phyloP scores from a whole-genome alignment of 1,284 basidiomycete genomes.

The Malassezia nana region DNA sequence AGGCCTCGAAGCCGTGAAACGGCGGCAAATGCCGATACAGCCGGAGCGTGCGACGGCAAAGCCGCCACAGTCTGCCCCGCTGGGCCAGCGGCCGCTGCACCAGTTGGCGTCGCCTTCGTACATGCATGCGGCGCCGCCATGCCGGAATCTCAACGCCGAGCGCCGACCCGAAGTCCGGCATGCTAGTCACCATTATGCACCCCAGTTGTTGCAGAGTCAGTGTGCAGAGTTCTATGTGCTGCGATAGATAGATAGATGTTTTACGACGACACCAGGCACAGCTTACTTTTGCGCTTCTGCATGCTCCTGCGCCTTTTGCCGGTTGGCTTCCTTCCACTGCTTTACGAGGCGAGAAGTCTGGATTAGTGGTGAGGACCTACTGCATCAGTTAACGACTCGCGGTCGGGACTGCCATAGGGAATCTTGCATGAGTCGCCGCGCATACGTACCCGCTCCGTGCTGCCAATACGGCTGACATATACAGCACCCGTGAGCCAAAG shows the following conservation, averaged over 20 bases:
- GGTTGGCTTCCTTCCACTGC: background rate
- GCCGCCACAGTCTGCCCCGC: no score
- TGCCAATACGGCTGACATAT: slow-evolving; percentile 14
- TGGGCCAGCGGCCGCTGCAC: background rate
- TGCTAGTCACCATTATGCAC: background rate
- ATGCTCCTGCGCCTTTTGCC: background rate
- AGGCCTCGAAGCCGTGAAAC: slow-evolving; percentile 5
- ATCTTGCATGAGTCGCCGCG: slow-evolving; percentile 1
- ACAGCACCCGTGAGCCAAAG: slow-evolving; percentile 18
- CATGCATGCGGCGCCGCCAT: background rate
- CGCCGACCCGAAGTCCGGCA: background rate
- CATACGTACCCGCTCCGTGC: slow-evolving; percentile 15
- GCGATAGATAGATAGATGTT: background rate
- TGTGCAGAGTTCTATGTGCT: background rate
- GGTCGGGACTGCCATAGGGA: slow-evolving; percentile 1
- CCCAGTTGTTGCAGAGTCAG: background rate
- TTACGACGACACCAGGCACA: no score
- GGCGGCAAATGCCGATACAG: background rate
- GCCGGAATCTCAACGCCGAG: background rate
- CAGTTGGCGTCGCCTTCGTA: background rate
- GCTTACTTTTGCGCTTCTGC: background rate
- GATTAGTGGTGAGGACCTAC: slow-evolving; percentile 1
- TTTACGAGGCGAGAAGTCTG: slow-evolving; percentile 5
- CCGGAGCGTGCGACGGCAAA: no score
- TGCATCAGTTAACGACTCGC: slow-evolving; percentile 6